Percentiles rank a stretch among this genome's conserved stretches.
Conservation (phyloP, 139 green algal species). For the Closterium sp. region DNA sequence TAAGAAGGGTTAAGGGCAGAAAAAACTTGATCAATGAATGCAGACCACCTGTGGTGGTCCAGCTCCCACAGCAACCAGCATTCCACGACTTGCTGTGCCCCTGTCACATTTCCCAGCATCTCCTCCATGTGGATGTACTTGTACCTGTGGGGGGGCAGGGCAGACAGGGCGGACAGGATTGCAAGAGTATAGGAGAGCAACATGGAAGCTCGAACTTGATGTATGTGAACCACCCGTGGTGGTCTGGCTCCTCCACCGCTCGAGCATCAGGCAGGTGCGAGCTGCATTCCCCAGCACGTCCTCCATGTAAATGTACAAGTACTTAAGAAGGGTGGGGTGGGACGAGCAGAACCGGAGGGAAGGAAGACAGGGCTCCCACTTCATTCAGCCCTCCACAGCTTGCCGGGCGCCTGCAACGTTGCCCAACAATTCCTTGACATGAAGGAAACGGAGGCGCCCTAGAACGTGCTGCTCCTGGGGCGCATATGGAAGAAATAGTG, state of each 20-base stretch:
- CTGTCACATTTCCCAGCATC: conserved; percentile 92
- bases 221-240: conserved; percentile 69
- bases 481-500: conserved; percentile 94
- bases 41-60: conserved; percentile 89
- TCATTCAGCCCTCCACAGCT: conserved; percentile 93
- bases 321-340: conserved; percentile 56
- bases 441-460: no score
- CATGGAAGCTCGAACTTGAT: no score
- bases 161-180: no score
- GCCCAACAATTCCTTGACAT: conserved; percentile 97
- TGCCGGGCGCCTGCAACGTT: conserved; percentile 84
- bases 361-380: conserved; percentile 92
- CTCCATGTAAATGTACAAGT: conserved; percentile 85
- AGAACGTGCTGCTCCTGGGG: conserved; percentile 79
- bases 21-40: conserved; percentile 97
- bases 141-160: not conserved
- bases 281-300: conserved; percentile 96
- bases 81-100: conserved; percentile 82
- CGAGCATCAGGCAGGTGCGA: conserved; percentile 86
- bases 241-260: conserved; percentile 97
- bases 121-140: conserved; percentile 99
- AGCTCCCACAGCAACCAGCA: conserved; percentile 97
- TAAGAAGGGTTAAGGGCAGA: no score
- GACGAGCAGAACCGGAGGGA: conserved; percentile 59
- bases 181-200: no score